These are phyloP conservation scores for Nicotiana tabacum DNA, from an alignment of 257 asterid genomes.

Conservation along the genomic window DNA sequence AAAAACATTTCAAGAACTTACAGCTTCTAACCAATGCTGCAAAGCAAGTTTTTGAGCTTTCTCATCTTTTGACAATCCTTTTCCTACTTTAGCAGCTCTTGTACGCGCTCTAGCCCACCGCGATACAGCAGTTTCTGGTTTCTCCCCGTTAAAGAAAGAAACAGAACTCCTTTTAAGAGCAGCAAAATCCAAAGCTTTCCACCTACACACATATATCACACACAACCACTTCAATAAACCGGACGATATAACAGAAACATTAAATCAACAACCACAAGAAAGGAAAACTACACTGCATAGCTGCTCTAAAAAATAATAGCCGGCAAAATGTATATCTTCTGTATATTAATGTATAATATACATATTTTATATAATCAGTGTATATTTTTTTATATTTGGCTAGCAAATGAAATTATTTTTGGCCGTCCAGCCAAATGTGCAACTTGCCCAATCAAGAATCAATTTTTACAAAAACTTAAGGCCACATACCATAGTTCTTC, in stretches of 20 bases:
- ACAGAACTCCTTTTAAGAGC: conserved; percentile 79
- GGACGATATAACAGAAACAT: neutral
- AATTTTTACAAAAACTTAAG: neutral
- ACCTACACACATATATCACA: conserved; percentile 39
- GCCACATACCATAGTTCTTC: conserved; percentile 88
- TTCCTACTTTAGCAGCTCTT: conserved; percentile 94
- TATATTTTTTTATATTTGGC: too few species aligned
- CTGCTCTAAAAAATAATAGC: too few species aligned
- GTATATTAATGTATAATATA: too few species aligned
- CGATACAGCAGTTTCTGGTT: conserved; percentile 84
- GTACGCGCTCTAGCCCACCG: conserved; percentile 95
- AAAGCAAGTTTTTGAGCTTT: conserved; percentile 90
- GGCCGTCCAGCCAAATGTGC: too few species aligned
- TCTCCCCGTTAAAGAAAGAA: conserved; percentile 68
- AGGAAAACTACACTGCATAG: too few species aligned
- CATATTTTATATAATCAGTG: too few species aligned
- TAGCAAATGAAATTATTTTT: too few species aligned
- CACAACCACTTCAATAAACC: conserved; percentile 6
- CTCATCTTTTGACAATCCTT: conserved; percentile 91
- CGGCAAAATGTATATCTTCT: too few species aligned
- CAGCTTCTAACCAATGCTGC: conserved; percentile 98
- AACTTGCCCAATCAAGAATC: too few species aligned
- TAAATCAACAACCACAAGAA: too few species aligned
- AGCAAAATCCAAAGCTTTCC: conserved; percentile 92
- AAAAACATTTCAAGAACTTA: conserved; percentile 30